Conservation (phyloP, 1,139 yeast genomes). For the Arxiozyma telluris region DNA sequence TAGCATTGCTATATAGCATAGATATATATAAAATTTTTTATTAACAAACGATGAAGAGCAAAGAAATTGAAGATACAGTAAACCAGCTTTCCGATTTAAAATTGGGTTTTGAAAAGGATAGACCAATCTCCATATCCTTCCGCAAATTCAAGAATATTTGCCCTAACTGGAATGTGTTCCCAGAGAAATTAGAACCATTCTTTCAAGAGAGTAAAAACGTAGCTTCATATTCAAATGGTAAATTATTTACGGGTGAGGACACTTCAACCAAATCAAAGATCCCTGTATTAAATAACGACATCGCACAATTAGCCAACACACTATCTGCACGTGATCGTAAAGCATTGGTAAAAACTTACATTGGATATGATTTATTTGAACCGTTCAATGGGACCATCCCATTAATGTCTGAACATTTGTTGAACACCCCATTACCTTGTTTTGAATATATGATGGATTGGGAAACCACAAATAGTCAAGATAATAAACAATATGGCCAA, state of each 20-base stretch:
- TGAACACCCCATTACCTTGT: conserved; percentile 21
- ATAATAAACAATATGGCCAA: conserved; percentile 5
- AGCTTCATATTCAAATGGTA: conserved; percentile 6
- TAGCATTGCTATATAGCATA: too few species aligned
- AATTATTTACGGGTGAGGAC: not conserved
- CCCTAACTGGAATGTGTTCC: conserved; percentile 3
- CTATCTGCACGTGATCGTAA: conserved; percentile 4
- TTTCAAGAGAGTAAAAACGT: conserved; percentile 8
- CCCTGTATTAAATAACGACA: conserved; percentile 8
- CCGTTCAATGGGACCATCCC: conserved; percentile 16
- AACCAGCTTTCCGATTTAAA: not conserved
- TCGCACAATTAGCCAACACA: conserved; percentile 7
- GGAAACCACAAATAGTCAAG: conserved; percentile 3
- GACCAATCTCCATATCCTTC: conserved; percentile 22
- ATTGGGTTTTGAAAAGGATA: not conserved
- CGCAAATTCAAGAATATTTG: conserved; percentile 5
- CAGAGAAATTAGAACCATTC: conserved; percentile 3
- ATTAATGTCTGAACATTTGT: conserved; percentile 12
- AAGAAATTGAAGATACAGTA: not conserved
- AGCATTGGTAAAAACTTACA: conserved; percentile 8
- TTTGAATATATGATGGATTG: conserved; percentile 15
- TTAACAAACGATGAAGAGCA: not conserved
- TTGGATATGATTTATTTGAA: conserved; percentile 19
- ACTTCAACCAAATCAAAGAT: not conserved
- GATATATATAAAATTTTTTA: too few species aligned